Conservation (phyloP, 2,329 filamentous ascomycete species). For the Zopfia rhizophila region DNA sequence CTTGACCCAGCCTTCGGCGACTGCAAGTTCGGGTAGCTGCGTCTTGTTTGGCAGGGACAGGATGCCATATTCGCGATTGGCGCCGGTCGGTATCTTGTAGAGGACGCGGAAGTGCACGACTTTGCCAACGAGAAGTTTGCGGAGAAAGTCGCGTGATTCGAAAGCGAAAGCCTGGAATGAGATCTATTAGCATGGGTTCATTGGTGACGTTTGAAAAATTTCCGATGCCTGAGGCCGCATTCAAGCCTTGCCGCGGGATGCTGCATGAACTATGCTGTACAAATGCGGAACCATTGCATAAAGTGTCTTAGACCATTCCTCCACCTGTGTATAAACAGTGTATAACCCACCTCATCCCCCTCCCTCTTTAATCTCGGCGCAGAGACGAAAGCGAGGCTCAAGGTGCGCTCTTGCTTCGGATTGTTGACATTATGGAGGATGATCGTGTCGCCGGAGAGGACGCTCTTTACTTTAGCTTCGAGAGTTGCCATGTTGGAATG, state of each 20-base stretch:
- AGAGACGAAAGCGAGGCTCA: slow-evolving; percentile 92
- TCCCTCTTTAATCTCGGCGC: slow-evolving; percentile 88
- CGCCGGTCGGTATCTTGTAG: slow-evolving; percentile 83
- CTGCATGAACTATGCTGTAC: slow-evolving; percentile 13
- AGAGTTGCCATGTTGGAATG: slow-evolving; percentile 43
- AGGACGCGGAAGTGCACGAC: slow-evolving; percentile 84
- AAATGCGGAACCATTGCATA: background rate
- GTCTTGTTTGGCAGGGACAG: slow-evolving; percentile 78
- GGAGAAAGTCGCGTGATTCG: slow-evolving; percentile 92
- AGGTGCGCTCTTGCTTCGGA: slow-evolving; percentile 80
- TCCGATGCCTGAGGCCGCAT: slow-evolving; percentile 7
- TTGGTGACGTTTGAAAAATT: background rate
- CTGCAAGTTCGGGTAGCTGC: slow-evolving; percentile 78
- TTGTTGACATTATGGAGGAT: slow-evolving; percentile 84
- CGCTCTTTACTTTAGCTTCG: slow-evolving; percentile 79
- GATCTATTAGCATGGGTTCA: slow-evolving; percentile 2
- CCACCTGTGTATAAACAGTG: background rate
- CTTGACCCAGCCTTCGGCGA: slow-evolving; percentile 92
- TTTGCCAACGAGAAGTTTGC: slow-evolving; percentile 86
- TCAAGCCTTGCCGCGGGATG: slow-evolving; percentile 7
- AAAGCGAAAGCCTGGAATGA: slow-evolving; percentile 76
- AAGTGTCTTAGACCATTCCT: background rate
- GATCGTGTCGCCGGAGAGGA: slow-evolving; percentile 92
- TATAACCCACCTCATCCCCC: slow-evolving; percentile 76
- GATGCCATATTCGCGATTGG: slow-evolving; percentile 86